phyloP scores from a whole-genome alignment of 352 stramenopile species.

The Blastocystis sp. region DNA sequence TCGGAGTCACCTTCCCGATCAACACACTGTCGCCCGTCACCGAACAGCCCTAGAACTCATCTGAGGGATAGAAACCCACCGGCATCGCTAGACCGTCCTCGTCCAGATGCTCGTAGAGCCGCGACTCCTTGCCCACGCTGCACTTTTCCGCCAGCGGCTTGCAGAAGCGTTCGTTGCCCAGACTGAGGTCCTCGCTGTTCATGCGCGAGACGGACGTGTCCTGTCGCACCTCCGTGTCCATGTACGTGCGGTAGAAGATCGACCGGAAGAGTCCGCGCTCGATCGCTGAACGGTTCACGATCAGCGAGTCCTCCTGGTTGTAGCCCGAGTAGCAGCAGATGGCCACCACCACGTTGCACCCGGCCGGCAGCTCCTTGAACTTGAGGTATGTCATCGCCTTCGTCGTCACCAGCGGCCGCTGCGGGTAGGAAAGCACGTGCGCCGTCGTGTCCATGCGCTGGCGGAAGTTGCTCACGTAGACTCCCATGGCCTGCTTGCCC shows the following conservation, averaged over 20 bases:
- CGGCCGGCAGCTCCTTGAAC: conserved; percentile 89
- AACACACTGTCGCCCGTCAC: conserved; percentile 95
- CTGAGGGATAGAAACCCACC: not conserved
- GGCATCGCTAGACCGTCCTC: conserved; percentile 88
- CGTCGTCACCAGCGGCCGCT: conserved; percentile 96
- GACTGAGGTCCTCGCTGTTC: not conserved
- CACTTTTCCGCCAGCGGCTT: conserved; percentile 30
- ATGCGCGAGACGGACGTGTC: not conserved
- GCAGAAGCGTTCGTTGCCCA: conserved; percentile 51
- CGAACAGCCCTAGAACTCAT: conserved; percentile 71
- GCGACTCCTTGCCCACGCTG: conserved; percentile 81
- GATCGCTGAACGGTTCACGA: conserved; percentile 98
- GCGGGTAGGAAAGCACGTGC: conserved; percentile 96
- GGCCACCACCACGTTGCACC: conserved; percentile 80
- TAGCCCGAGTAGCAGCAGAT: conserved; percentile 87
- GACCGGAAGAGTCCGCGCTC: conserved; percentile 96
- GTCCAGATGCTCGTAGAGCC: conserved; percentile 95
- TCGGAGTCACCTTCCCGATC: conserved; percentile 92
- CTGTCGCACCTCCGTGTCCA: conserved; percentile 76
- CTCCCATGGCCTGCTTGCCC: conserved; percentile 99
- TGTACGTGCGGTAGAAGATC: conserved; percentile 96
- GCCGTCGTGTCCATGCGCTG: conserved; percentile 98
- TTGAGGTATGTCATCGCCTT: conserved; percentile 97
- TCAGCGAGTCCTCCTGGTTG: conserved; percentile 98
- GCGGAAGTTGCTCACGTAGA: conserved; percentile 95